Evolutionary conservation across 495 filamentous ascomycete species (phyloP), one percentile per base, ranked within the genome.

Genomic region (Podospora conica): DNA sequence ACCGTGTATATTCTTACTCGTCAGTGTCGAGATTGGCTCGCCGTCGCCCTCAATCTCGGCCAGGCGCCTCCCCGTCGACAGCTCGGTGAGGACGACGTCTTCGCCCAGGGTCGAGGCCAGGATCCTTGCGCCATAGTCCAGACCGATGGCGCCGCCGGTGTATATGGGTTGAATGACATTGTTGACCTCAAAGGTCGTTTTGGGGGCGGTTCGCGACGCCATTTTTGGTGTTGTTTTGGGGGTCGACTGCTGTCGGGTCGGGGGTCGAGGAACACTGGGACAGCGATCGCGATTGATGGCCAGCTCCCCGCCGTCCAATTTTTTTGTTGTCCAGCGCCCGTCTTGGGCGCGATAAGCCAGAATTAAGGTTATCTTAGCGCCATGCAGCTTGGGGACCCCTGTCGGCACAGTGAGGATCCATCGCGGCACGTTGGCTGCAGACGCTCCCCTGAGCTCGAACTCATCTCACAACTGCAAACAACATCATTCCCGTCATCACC

Each of bases 31-130:
- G 56, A 98, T 90, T 11, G 87, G 79, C 75, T 99, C 95, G 71
- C 91, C 95, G 85, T 98, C 96, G 68, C 95, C 96, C 82, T 97
- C 95, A 62, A 98, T 86, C 61, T 90, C 89, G 22, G 88, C 88
- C 56, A 98, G 82, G 73, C 92, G 89, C 67, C 86, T 86, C 3
- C 95, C 95, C 21, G 87, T 96, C 67, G 87, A 83, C 40, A 97
- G 81, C 76, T 97, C 88, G 15, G 95, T 93, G 64, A 99, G 78
- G 40, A 97, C 78, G 22, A 87, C 93, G 84, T 97, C 91, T 74
- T 99, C 95, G 23, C 88, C 91, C 12, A 97, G 76, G 48, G 91
- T 93, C 23, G 92, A 91, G 23, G 91, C 93, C 59, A 99, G 83
- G 62, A 98, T 84, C 68, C 87, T 86, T 53, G 93, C 94, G 78